phyloP scores from a whole-genome alignment of 495 filamentous ascomycete genomes.

The Cenococcum geophilum region DNA sequence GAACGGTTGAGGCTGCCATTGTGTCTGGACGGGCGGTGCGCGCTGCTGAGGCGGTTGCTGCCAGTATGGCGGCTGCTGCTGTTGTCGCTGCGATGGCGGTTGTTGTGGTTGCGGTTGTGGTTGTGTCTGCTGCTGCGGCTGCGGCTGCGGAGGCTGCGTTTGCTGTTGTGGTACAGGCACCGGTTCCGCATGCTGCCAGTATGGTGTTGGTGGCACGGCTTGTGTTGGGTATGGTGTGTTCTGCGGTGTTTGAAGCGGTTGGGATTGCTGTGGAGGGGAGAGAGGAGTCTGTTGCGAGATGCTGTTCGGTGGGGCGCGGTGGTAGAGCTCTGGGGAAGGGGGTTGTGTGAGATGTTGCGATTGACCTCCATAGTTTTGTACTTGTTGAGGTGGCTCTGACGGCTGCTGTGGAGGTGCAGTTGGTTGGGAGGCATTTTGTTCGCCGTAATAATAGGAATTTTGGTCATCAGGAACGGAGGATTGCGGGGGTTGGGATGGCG shows the following conservation, averaged over 20 bases:
- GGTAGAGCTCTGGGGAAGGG: conserved; percentile 28
- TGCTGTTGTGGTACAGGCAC: conserved; percentile 28
- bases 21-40: conserved; percentile 43
- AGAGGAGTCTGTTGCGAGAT: conserved; percentile 24
- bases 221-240: conserved; percentile 21
- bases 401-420: conserved; percentile 29
- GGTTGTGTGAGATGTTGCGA: conserved; percentile 20
- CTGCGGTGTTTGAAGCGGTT: conserved; percentile 5
- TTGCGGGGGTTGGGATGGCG: conserved; percentile 29
- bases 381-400: conserved; percentile 14
- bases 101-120: conserved; percentile 29
- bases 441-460: conserved; percentile 35
- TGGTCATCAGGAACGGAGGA: conserved; percentile 24
- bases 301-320: conserved; percentile 15
- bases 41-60: conserved; percentile 16
- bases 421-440: conserved; percentile 30
- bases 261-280: conserved; percentile 19
- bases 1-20: conserved; percentile 28
- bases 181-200: conserved; percentile 13
- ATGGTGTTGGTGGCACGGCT: conserved; percentile 17
- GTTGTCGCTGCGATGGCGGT: conserved; percentile 34
- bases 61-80: conserved; percentile 35
- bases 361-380: conserved; percentile 30
- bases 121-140: conserved; percentile 37
- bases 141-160: conserved; percentile 23